phyloP scores from a whole-genome alignment of 345 rosid genomes.

The Combretum micranthum region DNA sequence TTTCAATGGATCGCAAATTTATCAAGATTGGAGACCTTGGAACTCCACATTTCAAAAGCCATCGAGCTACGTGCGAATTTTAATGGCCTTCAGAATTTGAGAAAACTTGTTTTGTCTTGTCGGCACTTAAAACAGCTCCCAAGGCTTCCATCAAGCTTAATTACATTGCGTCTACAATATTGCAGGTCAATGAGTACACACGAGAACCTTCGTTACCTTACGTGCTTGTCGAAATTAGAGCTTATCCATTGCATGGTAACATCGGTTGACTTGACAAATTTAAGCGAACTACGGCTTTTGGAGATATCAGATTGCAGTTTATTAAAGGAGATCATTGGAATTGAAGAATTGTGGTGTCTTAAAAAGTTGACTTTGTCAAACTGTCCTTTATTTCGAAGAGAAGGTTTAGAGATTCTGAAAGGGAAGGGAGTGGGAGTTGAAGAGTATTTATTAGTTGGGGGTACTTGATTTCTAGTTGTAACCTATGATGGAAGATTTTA shows the following conservation, averaged over 20 bases:
- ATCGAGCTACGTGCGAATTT: not conserved
- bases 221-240: not conserved
- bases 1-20: not conserved
- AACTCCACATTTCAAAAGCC: not conserved
- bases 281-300: not conserved
- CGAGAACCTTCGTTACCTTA: not conserved
- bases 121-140: not conserved
- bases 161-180: constrained; percentile 1
- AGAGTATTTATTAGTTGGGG: too few species aligned
- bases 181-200: not conserved
- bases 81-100: not conserved
- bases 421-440: too few species aligned
- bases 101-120: not conserved
- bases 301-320: not conserved
- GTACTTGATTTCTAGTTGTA: too few species aligned
- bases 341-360: too few species aligned
- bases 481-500: too few species aligned
- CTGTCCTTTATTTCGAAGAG: too few species aligned
- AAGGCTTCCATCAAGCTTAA: constrained; percentile 1
- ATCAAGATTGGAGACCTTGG: not conserved
- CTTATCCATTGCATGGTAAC: not conserved
- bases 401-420: too few species aligned
- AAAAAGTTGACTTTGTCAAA: too few species aligned
- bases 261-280: not conserved
- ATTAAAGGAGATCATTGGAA: too few species aligned